A percentile compares a stretch with the other conserved stretches of the same genome.
These are phyloP conservation scores for Epichloe gansuensis DNA, from an alignment of 2,329 filamentous ascomycete genomes.

Conservation along the genomic window DNA sequence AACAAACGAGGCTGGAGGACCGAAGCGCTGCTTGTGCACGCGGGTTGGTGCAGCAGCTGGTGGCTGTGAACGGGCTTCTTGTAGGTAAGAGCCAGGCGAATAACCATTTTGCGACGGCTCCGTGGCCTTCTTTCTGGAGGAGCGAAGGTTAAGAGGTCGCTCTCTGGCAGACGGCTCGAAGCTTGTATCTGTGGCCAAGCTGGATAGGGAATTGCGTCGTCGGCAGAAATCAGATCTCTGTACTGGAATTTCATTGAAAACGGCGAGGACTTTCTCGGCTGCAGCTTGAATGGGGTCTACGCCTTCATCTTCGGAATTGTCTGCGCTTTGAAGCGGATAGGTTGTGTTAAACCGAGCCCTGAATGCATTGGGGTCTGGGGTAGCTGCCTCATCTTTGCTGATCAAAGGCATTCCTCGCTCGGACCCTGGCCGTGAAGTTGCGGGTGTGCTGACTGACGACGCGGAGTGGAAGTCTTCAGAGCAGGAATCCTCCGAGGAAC, in stretches of 20 bases:
- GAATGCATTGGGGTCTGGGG: conserved; percentile 1
- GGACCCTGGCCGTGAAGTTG: conserved; percentile 29
- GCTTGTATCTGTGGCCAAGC: conserved; percentile 7
- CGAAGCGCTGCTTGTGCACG: conserved; percentile 8
- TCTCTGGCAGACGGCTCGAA: conserved; percentile 27
- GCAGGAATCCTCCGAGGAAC: conserved; percentile 26
- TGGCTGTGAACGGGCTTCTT: conserved; percentile 11
- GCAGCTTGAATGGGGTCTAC: conserved; percentile 8
- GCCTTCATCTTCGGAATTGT: conserved; percentile 6
- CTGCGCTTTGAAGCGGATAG: conserved; percentile 1
- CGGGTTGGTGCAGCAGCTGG: conserved; percentile 7
- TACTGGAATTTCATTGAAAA: conserved; percentile 10
- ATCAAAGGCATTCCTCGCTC: conserved; percentile 20
- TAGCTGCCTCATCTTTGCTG: conserved; percentile 2
- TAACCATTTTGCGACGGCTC: not conserved
- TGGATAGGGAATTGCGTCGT: conserved; percentile 9
- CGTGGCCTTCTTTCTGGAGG: conserved; percentile 9
- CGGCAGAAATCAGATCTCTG: conserved; percentile 6
- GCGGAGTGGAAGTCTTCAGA: conserved; percentile 26
- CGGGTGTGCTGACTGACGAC: conserved; percentile 25
- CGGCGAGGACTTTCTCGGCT: conserved; percentile 10
- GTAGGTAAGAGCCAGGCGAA: conserved; percentile 10
- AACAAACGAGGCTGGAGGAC: conserved; percentile 12
- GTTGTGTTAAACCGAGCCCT: not conserved
- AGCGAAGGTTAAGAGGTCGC: conserved; percentile 21